Conservation (phyloP, 352 stramenopile species). For the Phytopythium vexans region DNA sequence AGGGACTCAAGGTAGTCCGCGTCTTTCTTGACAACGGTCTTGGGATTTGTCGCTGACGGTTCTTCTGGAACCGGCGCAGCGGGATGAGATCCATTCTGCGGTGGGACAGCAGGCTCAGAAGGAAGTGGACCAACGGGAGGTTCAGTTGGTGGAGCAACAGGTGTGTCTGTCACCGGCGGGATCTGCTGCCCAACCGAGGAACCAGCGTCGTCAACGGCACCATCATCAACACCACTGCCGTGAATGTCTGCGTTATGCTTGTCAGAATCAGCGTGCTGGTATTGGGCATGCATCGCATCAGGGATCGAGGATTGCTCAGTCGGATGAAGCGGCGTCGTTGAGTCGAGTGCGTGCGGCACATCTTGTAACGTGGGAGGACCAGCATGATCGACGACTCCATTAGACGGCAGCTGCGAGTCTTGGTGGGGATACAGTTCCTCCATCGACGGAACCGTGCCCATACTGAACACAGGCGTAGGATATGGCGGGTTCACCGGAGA, state of each 20-base stretch:
- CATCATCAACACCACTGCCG: neutral
- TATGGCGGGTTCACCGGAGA: constrained; percentile 3
- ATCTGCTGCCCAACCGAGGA: neutral
- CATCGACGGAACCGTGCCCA: constrained; percentile 6
- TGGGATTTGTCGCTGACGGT: neutral
- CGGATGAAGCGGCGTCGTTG: neutral
- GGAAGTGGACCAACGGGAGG: neutral
- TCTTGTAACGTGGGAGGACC: too few relatives aligned
- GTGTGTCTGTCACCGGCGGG: neutral
- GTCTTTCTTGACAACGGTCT: constrained; percentile 5
- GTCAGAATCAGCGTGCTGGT: neutral
- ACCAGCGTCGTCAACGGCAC: neutral
- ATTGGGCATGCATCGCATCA: neutral
- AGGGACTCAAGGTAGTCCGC: constrained; percentile 42
- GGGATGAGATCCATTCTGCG: neutral
- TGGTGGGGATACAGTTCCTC: constrained; percentile 3
- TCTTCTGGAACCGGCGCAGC: neutral
- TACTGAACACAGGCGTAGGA: constrained; percentile 5
- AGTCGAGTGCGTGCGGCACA: too few relatives aligned
- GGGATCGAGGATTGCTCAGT: neutral
- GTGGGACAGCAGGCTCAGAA: constrained; percentile 2
- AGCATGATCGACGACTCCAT: neutral
- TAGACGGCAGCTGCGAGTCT: neutral
- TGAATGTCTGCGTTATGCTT: neutral
- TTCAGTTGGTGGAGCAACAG: too few relatives aligned